Base-by-base conservation (phyloP, 2,329 filamentous ascomycete genomes). In the Saccharata proteae region DNA sequence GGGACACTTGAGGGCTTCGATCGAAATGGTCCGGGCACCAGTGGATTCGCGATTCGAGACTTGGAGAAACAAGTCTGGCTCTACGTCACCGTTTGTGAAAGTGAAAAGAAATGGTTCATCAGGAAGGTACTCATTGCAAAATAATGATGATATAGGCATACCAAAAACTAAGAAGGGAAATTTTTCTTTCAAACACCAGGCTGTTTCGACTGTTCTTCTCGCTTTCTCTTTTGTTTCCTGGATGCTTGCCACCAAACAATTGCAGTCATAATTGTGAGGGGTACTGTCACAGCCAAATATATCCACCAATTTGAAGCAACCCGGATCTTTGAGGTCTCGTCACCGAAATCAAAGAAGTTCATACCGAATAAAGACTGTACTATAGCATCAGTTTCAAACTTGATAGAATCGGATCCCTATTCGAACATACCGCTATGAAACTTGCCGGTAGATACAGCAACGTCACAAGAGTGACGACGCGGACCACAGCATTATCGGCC, bases 301-400 rank as follows among this genome's bases (percentile, higher is more conserved):
- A 32, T 26, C 30, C 22, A 32, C 7, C 17, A 15, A 16, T 32
- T 23, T 11, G 25, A 26, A 2, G 30, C 20, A 10, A 32, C 25
- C 3, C 9, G 25, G 22, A 32, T 25, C 5, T 17, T 21, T n/a
- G 19, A 7, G 9, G 22, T 26, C 2, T 8, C 4, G 16, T 26
- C 18, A 23, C 26, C 18, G 17, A 32, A 32, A 14, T 26, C 30
- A 8, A 32, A 32, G 23, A 32, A 25, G 10, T 32, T 32, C 30
- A 32, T 32, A 9, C 30, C 30, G 15, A 32, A 26, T 5, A 32
- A 23, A 17, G 30, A 14, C 30, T 32, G 16, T 21, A 17, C 9
- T 15, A 25, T n/a, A 6, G 11, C 7, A 26, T 20, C 16, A 7
- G 5, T 31, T 5, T 25, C 8, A 9, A 12, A 25, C 3, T 14